phyloP scores from a whole-genome alignment of 306 rosid species.

The Cucumis melo region DNA sequence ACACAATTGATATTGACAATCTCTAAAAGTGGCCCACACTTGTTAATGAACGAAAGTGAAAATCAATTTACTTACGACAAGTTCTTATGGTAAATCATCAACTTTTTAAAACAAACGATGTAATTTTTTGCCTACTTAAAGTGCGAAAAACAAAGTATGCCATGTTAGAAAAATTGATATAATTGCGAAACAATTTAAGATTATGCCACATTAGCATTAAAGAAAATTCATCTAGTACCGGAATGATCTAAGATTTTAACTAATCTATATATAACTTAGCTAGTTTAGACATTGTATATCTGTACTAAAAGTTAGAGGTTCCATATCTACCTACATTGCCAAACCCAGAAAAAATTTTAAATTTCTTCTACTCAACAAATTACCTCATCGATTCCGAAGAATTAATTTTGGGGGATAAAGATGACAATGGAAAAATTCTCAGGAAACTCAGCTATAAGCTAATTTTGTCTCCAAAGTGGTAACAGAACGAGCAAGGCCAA shows the following conservation, averaged over 20 bases:
- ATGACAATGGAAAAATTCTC: not conserved
- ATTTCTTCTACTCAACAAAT: not conserved
- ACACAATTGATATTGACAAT: not conserved
- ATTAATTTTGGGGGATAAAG: not conserved
- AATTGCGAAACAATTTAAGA: too few species aligned
- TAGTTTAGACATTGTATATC: not conserved
- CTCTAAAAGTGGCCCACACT: not conserved
- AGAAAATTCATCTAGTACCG: not conserved
- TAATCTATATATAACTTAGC: not conserved
- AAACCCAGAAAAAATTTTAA: not conserved
- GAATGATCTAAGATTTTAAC: not conserved
- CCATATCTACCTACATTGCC: not conserved
- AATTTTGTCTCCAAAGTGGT: not conserved
- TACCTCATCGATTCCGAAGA: not conserved
- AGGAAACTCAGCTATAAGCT: not conserved
- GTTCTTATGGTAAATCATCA: not conserved
- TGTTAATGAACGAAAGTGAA: not conserved
- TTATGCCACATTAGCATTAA: not conserved
- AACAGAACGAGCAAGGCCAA: not conserved
- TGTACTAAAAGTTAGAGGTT: not conserved
- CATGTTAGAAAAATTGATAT: too few species aligned
- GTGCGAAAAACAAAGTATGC: not conserved
- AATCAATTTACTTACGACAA: not conserved
- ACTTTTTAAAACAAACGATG: not conserved
- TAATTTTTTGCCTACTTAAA: not conserved